phyloP scores from a whole-genome alignment of 75 land plant genomes.

The Cunninghamia lanceolata region DNA sequence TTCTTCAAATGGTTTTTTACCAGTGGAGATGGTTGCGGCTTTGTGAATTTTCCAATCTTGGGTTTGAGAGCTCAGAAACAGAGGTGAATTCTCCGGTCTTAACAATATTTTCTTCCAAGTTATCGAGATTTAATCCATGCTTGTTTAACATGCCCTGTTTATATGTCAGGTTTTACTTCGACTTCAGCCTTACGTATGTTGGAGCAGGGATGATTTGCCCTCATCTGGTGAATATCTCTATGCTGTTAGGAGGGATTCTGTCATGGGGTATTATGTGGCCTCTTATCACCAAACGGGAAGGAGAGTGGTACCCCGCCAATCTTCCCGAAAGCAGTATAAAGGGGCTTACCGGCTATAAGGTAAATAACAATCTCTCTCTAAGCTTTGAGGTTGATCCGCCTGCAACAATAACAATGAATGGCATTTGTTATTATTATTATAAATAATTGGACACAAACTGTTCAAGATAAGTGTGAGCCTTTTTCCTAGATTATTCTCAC shows the following conservation, averaged over 20 bases:
- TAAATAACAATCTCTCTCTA: neutral
- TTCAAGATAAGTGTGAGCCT: too few species aligned
- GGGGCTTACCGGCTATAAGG: slow-evolving; percentile 93
- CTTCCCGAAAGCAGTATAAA: slow-evolving; percentile 64
- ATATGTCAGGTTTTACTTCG: slow-evolving; percentile 6
- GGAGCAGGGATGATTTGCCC: slow-evolving; percentile 8
- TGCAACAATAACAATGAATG: too few species aligned
- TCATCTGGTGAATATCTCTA: slow-evolving; percentile 6
- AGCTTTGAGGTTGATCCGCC: neutral
- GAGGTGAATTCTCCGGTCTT: slow-evolving; percentile 14
- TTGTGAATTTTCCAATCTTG: slow-evolving; percentile 73
- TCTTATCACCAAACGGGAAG: slow-evolving; percentile 51
- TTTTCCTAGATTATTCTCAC: too few species aligned
- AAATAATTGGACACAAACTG: too few species aligned
- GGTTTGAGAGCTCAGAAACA: slow-evolving; percentile 71
- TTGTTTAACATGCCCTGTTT: neutral
- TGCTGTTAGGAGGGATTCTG: neutral
- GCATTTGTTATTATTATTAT: too few species aligned
- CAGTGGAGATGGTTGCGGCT: slow-evolving; percentile 77
- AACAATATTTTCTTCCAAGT: too few species aligned
- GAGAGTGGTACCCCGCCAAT: slow-evolving; percentile 65
- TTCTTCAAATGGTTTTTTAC: slow-evolving; percentile 91
- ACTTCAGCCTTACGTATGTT: slow-evolving; percentile 9
- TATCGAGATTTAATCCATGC: neutral
- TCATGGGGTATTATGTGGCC: slow-evolving; percentile 80